Evolutionary conservation across 306 rosid genomes (phyloP).

Genomic region (Quercus cerris): DNA sequence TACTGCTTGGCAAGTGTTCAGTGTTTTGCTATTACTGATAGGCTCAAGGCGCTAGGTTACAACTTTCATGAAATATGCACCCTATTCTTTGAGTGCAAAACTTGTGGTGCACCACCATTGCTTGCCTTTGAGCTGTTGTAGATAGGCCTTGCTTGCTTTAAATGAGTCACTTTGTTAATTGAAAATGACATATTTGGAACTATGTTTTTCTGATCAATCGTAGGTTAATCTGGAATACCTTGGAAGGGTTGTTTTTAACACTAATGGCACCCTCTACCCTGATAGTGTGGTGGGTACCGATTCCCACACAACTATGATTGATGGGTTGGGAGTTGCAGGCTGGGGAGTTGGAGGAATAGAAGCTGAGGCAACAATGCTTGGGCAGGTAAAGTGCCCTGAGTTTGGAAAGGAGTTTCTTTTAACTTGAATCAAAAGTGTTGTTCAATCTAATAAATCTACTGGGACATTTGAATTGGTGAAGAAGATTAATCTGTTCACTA

Average conservation of each 20-base stretch:
- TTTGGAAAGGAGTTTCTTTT: not conserved
- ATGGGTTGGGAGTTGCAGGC: slow-evolving; percentile 12
- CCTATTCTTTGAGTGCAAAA: not conserved
- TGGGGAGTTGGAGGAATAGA: slow-evolving; percentile 14
- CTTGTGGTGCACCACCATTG: not conserved
- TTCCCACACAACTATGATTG: slow-evolving; percentile 18
- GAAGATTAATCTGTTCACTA: not conserved
- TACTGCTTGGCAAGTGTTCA: not conserved
- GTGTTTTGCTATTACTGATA: not conserved
- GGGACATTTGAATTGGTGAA: not conserved
- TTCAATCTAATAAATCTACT: not conserved
- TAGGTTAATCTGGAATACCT: slow-evolving; percentile 13
- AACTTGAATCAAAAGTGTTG: not conserved
- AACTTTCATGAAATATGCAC: not conserved
- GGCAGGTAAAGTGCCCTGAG: not conserved
- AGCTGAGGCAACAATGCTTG: slow-evolving; percentile 11
- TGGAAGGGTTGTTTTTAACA: slow-evolving; percentile 10
- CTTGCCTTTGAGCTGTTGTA: not conserved
- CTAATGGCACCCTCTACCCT: slow-evolving; percentile 6
- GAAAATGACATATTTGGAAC: not conserved
- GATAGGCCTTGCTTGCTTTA: not conserved
- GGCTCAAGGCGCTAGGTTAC: not conserved
- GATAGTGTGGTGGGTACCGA: slow-evolving; percentile 16
- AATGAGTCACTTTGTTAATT: not conserved
- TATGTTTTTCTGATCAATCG: not conserved